A percentile compares a stretch with the other conserved stretches of the same genome.
Evolutionary conservation across 2,329 filamentous ascomycete genomes (phyloP).

Genomic region (Aspergillus tanneri): DNA sequence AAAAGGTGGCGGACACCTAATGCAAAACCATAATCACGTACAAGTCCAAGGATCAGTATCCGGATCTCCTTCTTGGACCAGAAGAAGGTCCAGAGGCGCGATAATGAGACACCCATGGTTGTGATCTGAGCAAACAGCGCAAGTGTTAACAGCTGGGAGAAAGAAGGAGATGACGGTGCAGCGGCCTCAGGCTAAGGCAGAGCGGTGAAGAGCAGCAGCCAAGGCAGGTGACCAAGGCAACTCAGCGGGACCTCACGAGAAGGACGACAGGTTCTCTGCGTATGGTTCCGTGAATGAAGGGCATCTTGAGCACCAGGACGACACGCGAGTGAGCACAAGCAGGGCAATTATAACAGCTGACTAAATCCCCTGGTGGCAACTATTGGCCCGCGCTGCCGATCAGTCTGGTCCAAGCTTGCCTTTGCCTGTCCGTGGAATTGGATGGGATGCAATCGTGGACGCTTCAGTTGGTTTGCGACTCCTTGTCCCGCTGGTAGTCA

Average conservation of each 20-base stretch:
- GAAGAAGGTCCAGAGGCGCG: conserved; percentile 66
- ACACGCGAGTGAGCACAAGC: background rate
- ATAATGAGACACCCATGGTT: conserved; percentile 57
- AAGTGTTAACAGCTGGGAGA: conserved; percentile 8
- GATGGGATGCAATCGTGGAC: background rate
- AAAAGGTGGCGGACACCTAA: conserved; percentile 3
- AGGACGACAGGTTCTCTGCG: too few relatives aligned
- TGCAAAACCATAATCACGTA: conserved; percentile 50
- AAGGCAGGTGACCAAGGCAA: background rate
- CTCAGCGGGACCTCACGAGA: too few relatives aligned
- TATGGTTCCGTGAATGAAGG: background rate
- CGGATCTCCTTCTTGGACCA: conserved; percentile 97
- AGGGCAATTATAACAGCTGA: conserved; percentile 19
- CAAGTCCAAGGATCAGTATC: conserved; percentile 90
- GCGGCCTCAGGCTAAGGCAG: background rate
- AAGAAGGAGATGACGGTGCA: background rate
- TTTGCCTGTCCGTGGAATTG: background rate
- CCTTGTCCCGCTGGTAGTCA: background rate
- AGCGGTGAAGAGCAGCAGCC: background rate
- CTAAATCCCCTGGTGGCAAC: conserved; percentile 23
- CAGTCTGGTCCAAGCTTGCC: conserved; percentile 27
- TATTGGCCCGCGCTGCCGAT: conserved; percentile 24
- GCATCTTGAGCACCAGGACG: background rate
- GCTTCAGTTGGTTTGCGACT: background rate
- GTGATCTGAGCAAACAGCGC: conserved; percentile 16